Percentiles rank a stretch among this genome's conserved stretches.
Conservation (phyloP, 495 filamentous ascomycete species). For the Talaromyces borbonicus region DNA sequence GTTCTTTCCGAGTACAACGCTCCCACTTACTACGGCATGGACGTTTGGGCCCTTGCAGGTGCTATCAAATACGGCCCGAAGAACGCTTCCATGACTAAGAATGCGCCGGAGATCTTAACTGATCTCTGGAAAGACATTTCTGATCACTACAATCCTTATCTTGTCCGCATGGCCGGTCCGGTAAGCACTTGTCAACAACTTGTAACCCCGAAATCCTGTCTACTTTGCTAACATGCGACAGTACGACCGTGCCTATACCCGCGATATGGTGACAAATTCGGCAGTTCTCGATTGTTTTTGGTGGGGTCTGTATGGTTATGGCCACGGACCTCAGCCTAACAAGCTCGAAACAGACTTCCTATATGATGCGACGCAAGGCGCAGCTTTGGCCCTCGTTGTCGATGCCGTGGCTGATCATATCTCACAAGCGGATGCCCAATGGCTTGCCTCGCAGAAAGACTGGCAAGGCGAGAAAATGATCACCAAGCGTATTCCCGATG, state of each 20-base stretch:
- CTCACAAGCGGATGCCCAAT: constrained; percentile 6
- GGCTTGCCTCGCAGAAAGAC: constrained; percentile 7
- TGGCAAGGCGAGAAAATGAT: constrained; percentile 16
- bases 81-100: constrained; percentile 12
- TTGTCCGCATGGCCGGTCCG: constrained; percentile 12
- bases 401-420: constrained; percentile 14
- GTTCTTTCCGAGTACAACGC: constrained; percentile 20
- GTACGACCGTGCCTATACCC: constrained; percentile 21
- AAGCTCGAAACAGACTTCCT: constrained; percentile 17
- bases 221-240: constrained; percentile 6
- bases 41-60: constrained; percentile 19
- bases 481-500: constrained; percentile 16
- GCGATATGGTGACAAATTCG: constrained; percentile 18
- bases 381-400: constrained; percentile 16
- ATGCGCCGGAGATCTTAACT: constrained; percentile 13
- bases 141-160: constrained; percentile 20
- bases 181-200: constrained; percentile 4
- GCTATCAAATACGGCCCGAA: constrained; percentile 19
- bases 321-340: constrained; percentile 17
- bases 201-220: neutral
- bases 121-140: constrained; percentile 20
- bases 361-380: constrained; percentile 18
- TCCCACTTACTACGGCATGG: constrained; percentile 20
- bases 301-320: constrained; percentile 21
- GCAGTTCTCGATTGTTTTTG: constrained; percentile 19